phyloP scores from a whole-genome alignment of 257 asterid species.

The Plantago elongata region DNA sequence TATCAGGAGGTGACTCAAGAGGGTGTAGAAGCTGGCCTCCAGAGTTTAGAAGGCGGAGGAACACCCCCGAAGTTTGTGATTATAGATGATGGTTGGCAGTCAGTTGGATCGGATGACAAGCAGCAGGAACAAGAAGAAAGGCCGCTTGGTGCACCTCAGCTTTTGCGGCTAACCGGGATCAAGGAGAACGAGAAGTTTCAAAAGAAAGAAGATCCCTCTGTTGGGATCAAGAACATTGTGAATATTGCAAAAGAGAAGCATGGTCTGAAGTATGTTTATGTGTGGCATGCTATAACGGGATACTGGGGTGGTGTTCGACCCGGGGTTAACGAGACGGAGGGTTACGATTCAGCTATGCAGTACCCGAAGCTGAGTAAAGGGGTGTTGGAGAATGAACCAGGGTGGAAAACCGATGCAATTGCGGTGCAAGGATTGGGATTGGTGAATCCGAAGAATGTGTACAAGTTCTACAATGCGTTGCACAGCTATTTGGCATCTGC shows the following conservation, averaged over 20 bases:
- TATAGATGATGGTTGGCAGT: slow-evolving; percentile 89
- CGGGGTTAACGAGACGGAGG: slow-evolving; percentile 60
- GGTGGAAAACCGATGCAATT: slow-evolving; percentile 65
- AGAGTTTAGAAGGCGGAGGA: slow-evolving; percentile 56
- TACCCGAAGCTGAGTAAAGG: slow-evolving; percentile 63
- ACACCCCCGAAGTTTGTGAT: slow-evolving; percentile 73
- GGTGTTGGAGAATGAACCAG: slow-evolving; percentile 67
- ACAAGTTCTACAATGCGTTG: slow-evolving; percentile 67
- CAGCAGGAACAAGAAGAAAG: slow-evolving; percentile 2
- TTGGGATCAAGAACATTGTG: slow-evolving; percentile 65
- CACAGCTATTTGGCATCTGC: slow-evolving; percentile 73
- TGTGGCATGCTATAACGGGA: slow-evolving; percentile 92
- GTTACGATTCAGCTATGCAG: slow-evolving; percentile 58
- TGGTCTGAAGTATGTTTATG: slow-evolving; percentile 67
- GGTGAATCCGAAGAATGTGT: slow-evolving; percentile 72
- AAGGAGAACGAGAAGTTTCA: slow-evolving; percentile 74
- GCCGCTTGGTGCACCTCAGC: slow-evolving; percentile 25
- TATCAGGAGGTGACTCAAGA: slow-evolving; percentile 80
- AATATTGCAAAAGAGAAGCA: slow-evolving; percentile 65
- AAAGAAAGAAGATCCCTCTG: slow-evolving; percentile 34
- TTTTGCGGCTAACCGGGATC: slow-evolving; percentile 63
- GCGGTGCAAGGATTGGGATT: slow-evolving; percentile 73
- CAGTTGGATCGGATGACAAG: slow-evolving; percentile 42
- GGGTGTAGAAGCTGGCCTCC: slow-evolving; percentile 74
- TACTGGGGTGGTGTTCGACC: slow-evolving; percentile 93